Evolutionary conservation across 2,329 filamentous ascomycete genomes (phyloP), one percentile per base, ranked within the genome.

Genomic region (Diaporthe caulivora): DNA sequence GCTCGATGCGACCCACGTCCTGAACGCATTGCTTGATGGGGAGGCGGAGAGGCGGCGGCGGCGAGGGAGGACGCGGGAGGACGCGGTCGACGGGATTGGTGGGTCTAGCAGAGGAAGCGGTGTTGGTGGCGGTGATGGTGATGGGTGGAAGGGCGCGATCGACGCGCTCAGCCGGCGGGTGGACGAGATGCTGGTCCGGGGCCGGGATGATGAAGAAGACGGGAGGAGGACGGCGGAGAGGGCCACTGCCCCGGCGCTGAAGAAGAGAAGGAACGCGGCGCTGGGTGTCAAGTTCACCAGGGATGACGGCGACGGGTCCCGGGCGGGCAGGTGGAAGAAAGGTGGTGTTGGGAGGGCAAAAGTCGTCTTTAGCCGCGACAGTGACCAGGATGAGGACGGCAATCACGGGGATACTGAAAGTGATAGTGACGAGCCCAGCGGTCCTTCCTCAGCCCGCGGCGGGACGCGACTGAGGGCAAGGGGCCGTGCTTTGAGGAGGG

Each of bases 161-260:
- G 55, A 64, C 18, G 44, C 31, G n/a, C 47, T 64, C 5, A 44
- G 17, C 24, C 62, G 57, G 42, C 51, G 64, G 65, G 51, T 37
- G 44, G 57, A 40, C n/a, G 57, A 67, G 31, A 58, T 74, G 26
- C 44, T 72, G 34, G 42, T 67, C 21, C 34, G 47, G 57, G 37
- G 65, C 21, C 60, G 40, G 40, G 62, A 69, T 2, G 37, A n/a
- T 31, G 34, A 31, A 15, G 26, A n/a, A n/a, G 21, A 7, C 10
- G 17, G 13, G 37, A 64, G 21, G 11, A 26, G 34, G 34, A 49
- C 18, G 34, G 44, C n/a, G 31, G 29, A 21, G 34, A n/a, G 8
- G 44, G n/a, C 6, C 3, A 18, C 17, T n/a, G 26, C 49, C 15
- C 9, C 54, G 53, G 21, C 18, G 15, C 1, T 2, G 47, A 47